A percentile compares a stretch with the other conserved stretches of the same genome.
These are phyloP conservation scores for Cetraspora pellucida DNA, from an alignment of 192 early-diverging fungal species.

Conservation along the genomic window DNA sequence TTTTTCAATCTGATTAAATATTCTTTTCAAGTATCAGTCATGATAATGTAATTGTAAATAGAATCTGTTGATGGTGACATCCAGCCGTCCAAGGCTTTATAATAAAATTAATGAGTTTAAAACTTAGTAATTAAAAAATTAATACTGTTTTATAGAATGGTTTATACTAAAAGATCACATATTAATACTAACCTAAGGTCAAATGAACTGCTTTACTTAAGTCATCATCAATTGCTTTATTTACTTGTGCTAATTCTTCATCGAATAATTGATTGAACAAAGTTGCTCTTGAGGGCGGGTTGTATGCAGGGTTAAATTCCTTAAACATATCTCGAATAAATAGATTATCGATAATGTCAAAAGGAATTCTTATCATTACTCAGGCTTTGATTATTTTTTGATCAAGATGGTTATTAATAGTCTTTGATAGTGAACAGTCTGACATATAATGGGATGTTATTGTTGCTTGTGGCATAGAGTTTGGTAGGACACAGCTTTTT, in stretches of 20 bases:
- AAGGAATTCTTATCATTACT: neutral
- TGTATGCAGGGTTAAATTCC: neutral
- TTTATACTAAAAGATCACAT: neutral
- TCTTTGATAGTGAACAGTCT: neutral
- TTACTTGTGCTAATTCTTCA: neutral
- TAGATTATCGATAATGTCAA: neutral
- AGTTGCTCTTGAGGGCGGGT: neutral
- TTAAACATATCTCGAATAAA: neutral
- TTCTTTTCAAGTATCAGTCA: neutral
- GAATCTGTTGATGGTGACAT: neutral
- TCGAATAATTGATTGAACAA: neutral
- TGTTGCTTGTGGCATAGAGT: too few species aligned
- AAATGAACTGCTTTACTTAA: neutral
- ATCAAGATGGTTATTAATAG: neutral
- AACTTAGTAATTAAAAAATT: neutral
- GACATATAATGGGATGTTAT: neutral
- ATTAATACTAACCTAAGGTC: neutral
- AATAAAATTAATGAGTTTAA: neutral
- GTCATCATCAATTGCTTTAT: neutral
- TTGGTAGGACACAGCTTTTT: too few species aligned
- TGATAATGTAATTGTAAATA: neutral
- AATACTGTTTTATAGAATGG: neutral
- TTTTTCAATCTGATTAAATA: neutral
- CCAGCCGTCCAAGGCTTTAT: neutral
- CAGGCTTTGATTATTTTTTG: neutral